Conservation (phyloP, 192 early-diverging fungal species). For the Allomyces macrogynus region DNA sequence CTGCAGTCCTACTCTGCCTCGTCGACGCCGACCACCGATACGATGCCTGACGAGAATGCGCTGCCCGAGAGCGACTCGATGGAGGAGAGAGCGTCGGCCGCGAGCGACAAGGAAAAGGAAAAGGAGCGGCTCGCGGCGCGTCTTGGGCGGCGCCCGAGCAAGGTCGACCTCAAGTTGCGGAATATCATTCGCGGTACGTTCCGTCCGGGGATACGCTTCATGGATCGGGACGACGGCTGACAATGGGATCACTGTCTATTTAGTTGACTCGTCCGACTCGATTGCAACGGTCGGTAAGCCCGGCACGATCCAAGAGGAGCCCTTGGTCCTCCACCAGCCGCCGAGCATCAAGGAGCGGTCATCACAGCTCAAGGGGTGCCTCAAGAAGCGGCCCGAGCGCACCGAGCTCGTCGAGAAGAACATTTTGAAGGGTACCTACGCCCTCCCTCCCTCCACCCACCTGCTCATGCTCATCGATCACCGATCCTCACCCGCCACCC, state of each 20-base stretch:
- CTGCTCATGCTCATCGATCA: no score
- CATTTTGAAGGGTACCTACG: slow-evolving; percentile 21
- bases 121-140: neutral
- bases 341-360: slow-evolving; percentile 7
- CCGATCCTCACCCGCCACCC: no score
- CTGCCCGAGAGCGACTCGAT: no score
- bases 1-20: no score
- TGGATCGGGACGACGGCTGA: neutral
- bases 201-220: neutral
- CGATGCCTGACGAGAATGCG: no score
- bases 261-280: neutral
- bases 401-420: slow-evolving; percentile 23
- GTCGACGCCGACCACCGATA: no score
- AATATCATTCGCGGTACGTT: slow-evolving; percentile 24
- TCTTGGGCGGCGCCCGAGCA: slow-evolving; percentile 17
- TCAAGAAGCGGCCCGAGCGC: slow-evolving; percentile 29
- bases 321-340: no score
- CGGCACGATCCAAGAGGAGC: no score
- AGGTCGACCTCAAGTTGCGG: slow-evolving; percentile 26
- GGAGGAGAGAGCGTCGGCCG: no score
- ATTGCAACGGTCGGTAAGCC: no score
- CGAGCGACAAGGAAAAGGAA: neutral
- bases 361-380: slow-evolving; percentile 15
- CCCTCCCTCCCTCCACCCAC: neutral
- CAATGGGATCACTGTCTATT: neutral